Evolutionary conservation across 2,329 filamentous ascomycete genomes (phyloP).

Genomic region (Fusarium odoratissimum): DNA sequence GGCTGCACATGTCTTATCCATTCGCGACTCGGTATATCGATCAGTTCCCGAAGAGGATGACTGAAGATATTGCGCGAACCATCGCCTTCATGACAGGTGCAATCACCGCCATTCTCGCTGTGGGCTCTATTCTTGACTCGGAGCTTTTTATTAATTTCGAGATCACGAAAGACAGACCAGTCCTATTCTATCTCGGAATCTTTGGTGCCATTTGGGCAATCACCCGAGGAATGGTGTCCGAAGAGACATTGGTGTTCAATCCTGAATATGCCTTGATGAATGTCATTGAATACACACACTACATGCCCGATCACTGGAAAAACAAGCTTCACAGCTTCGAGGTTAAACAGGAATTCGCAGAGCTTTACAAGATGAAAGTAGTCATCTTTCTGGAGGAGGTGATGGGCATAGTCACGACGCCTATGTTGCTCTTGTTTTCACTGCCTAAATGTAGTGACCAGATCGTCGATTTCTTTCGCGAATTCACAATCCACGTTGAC

Average conservation of each 20-base stretch:
- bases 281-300: slow-evolving; percentile 93
- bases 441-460: slow-evolving; percentile 90
- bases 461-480: slow-evolving; percentile 96
- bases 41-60: slow-evolving; percentile 96
- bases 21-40: slow-evolving; percentile 93
- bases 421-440: slow-evolving; percentile 87
- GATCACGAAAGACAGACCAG: slow-evolving; percentile 87
- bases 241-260: slow-evolving; percentile 90
- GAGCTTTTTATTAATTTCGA: slow-evolving; percentile 94
- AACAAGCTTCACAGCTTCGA: slow-evolving; percentile 92
- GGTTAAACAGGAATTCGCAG: slow-evolving; percentile 88
- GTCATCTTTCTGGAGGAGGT: slow-evolving; percentile 94
- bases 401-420: slow-evolving; percentile 90
- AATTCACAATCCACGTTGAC: slow-evolving; percentile 97
- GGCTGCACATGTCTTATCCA: slow-evolving; percentile 93
- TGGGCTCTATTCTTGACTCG: slow-evolving; percentile 87
- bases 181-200: slow-evolving; percentile 88
- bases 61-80: slow-evolving; percentile 84
- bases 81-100: slow-evolving; percentile 90
- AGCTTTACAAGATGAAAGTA: slow-evolving; percentile 91
- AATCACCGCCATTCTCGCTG: slow-evolving; percentile 83
- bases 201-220: slow-evolving; percentile 86
- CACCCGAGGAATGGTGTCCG: slow-evolving; percentile 84
- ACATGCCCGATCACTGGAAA: slow-evolving; percentile 89
- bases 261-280: slow-evolving; percentile 89